Conservation (phyloP, 169 alveolate genomes). For the Eimeria mitis region DNA sequence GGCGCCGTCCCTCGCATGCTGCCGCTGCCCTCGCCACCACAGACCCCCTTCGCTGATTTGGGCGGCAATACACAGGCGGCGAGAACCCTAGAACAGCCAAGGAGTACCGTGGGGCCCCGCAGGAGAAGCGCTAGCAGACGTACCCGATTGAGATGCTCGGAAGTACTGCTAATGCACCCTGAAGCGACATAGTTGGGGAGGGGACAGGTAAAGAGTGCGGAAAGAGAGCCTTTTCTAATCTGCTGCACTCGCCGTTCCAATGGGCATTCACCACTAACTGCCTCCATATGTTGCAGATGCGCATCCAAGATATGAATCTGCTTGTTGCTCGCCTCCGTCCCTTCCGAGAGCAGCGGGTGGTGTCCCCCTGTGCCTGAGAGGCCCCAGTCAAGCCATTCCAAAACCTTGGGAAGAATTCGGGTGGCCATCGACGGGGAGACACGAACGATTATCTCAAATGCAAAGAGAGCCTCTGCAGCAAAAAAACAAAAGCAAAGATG, state of each 20-base stretch:
- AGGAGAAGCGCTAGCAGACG: conserved; percentile 52
- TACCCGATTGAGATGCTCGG: conserved; percentile 21
- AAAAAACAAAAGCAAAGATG: background rate
- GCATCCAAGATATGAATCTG: background rate
- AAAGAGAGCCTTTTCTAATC: conserved; percentile 1
- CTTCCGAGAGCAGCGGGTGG: background rate
- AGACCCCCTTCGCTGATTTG: background rate
- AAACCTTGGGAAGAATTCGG: conserved; percentile 24
- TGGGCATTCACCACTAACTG: background rate
- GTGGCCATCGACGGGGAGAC: conserved; percentile 34
- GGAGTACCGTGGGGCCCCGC: conserved; percentile 23
- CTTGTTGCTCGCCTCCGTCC: background rate
- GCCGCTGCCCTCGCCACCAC: background rate
- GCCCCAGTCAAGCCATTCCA: conserved; percentile 43
- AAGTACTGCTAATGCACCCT: conserved; percentile 1
- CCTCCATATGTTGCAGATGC: background rate
- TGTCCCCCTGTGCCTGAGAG: conserved; percentile 2
- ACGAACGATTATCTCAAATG: conserved; percentile 34
- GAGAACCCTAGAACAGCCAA: conserved; percentile 22
- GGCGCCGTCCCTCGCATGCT: conserved; percentile 42
- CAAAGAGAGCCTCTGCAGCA: conserved; percentile 53
- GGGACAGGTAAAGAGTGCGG: conserved; percentile 27
- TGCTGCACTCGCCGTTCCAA: background rate
- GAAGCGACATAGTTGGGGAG: conserved; percentile 4
- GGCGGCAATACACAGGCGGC: conserved; percentile 53